Evolutionary conservation across 108 stramenopile species (phyloP).

Genomic region (Parietichytrium sp.): DNA sequence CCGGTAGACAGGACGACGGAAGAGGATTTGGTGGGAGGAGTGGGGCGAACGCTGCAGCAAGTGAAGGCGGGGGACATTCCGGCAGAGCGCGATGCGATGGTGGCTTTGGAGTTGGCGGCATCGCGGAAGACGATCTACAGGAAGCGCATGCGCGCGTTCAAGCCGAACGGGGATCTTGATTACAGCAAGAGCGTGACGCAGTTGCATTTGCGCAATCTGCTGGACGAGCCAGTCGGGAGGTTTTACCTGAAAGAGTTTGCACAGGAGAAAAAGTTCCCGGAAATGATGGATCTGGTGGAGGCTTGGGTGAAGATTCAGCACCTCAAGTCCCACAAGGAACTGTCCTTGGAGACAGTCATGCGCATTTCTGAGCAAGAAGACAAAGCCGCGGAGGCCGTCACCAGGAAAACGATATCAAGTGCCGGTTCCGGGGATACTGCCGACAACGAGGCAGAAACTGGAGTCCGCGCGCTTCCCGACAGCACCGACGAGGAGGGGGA

Average conservation of each 20-base stretch:
- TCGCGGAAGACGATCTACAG: not conserved
- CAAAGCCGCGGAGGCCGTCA: too few relatives aligned
- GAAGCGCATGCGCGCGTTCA: not conserved
- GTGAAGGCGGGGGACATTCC: constrained; percentile 16
- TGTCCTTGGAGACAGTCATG: not conserved
- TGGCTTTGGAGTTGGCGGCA: not conserved
- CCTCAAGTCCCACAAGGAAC: constrained; percentile 19
- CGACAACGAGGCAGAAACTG: too few relatives aligned
- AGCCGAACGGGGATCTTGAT: constrained; percentile 16
- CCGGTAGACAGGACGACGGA: not conserved
- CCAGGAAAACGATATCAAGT: too few relatives aligned
- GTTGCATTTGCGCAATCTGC: constrained; percentile 8
- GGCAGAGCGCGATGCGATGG: not conserved
- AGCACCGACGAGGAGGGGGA: too few relatives aligned
- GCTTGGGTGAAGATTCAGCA: constrained; percentile 2
- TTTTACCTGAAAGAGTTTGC: constrained; percentile 17
- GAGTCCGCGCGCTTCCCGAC: too few relatives aligned
- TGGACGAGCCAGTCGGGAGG: constrained; percentile 10
- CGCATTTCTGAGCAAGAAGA: not conserved
- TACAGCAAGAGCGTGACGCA: not conserved
- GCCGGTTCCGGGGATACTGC: too few relatives aligned
- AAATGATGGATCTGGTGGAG: not conserved
- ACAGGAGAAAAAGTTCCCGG: constrained; percentile 4
- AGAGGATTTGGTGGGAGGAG: constrained; percentile 12
- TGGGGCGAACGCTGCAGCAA: not conserved